phyloP scores from a whole-genome alignment of 2,329 filamentous ascomycete genomes.

The Zopfia rhizophila region DNA sequence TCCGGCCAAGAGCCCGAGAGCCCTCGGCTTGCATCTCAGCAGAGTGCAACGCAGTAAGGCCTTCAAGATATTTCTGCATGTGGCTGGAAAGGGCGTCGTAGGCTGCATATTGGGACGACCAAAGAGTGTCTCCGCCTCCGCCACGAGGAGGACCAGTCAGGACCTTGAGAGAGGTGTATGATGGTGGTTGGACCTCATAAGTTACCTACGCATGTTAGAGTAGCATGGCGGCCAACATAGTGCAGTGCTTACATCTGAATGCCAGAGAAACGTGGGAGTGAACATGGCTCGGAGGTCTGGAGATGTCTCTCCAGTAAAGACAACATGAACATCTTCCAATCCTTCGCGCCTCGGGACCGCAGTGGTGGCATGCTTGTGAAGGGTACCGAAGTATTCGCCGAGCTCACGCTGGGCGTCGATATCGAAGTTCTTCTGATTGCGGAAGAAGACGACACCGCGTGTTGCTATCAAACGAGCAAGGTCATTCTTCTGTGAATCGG shows the following conservation, averaged over 20 bases:
- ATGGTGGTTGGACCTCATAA: conserved; percentile 67
- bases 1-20: conserved; percentile 60
- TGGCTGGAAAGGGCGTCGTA: conserved; percentile 66
- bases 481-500: conserved; percentile 64
- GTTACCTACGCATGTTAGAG: conserved; percentile 56
- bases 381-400: conserved; percentile 62
- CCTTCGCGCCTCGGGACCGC: conserved; percentile 60
- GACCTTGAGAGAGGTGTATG: conserved; percentile 66
- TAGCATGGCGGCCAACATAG: conserved; percentile 28
- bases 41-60: conserved; percentile 66
- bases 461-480: conserved; percentile 64
- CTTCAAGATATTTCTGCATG: conserved; percentile 69
- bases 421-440: conserved; percentile 64
- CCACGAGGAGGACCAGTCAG: conserved; percentile 64
- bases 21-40: conserved; percentile 65
- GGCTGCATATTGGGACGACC: conserved; percentile 68
- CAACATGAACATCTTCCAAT: conserved; percentile 67
- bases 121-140: conserved; percentile 67
- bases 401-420: conserved; percentile 65
- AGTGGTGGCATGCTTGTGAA: conserved; percentile 68
- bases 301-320: conserved; percentile 64
- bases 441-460: conserved; percentile 68
- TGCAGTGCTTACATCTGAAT: conserved; percentile 65
- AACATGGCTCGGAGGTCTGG: conserved; percentile 65
- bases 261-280: conserved; percentile 66